Conservation (phyloP, 2,329 filamentous ascomycete genomes). For the Trichophyton verrucosum region DNA sequence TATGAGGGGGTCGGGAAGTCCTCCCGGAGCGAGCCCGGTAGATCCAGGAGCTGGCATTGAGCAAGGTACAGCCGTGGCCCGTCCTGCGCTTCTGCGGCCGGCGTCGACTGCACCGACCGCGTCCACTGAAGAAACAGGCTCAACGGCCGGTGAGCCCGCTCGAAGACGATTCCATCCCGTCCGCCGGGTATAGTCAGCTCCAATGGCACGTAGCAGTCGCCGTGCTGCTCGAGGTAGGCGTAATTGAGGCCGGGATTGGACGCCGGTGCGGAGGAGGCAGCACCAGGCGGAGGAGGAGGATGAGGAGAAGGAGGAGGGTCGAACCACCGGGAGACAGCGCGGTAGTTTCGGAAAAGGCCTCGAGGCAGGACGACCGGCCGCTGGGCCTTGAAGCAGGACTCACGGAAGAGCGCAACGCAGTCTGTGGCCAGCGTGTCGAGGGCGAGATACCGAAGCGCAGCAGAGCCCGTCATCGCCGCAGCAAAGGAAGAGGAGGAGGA, state of each 20-base stretch:
- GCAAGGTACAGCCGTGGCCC: conserved; percentile 65
- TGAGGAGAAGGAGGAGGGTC: background rate
- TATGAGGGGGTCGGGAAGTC: conserved; percentile 59
- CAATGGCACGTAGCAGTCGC: conserved; percentile 43
- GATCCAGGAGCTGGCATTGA: conserved; percentile 58
- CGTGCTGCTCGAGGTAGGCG: conserved; percentile 36
- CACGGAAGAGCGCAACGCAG: conserved; percentile 38
- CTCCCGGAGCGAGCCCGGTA: conserved; percentile 49
- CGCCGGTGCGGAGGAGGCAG: conserved; percentile 16
- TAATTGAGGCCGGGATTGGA: conserved; percentile 26
- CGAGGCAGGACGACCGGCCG: conserved; percentile 42
- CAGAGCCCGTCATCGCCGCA: background rate
- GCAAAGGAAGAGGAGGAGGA: background rate
- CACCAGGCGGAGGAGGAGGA: no score
- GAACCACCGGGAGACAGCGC: conserved; percentile 52
- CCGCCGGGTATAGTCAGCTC: conserved; percentile 37
- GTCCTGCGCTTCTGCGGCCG: conserved; percentile 16
- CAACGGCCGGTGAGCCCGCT: conserved; percentile 41
- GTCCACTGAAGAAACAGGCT: conserved; percentile 51
- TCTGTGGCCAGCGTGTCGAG: conserved; percentile 23
- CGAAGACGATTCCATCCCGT: conserved; percentile 22
- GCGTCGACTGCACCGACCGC: conserved; percentile 12
- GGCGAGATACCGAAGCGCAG: conserved; percentile 8
- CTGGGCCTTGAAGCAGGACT: conserved; percentile 41
- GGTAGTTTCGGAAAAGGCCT: conserved; percentile 34